These are phyloP conservation scores for Gracilaria caudata DNA, from an alignment of 23 red algal genomes.

Conservation along the genomic window DNA sequence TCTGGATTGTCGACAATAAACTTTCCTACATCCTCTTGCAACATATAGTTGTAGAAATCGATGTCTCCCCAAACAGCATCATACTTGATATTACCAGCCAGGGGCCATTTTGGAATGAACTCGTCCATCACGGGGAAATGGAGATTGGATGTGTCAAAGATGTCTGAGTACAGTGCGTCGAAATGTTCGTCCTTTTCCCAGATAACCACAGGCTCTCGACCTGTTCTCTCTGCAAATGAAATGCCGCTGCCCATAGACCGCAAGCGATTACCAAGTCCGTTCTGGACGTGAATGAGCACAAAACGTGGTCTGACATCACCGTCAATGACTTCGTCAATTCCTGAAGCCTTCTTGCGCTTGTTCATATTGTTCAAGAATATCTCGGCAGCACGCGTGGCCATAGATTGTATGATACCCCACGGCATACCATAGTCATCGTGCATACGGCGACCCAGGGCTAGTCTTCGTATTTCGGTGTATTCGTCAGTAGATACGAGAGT, in stretches of 20 bases:
- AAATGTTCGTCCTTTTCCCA: constrained; percentile 85
- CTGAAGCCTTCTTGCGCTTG: constrained; percentile 10
- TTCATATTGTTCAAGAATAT: constrained; percentile 43
- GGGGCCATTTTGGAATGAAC: constrained; percentile 46
- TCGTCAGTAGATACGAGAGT: constrained; percentile 37
- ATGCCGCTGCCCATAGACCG: constrained; percentile 72
- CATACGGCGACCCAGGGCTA: constrained; percentile 59
- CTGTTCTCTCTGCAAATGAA: constrained; percentile 63
- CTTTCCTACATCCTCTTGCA: constrained; percentile 44
- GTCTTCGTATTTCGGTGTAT: constrained; percentile 29
- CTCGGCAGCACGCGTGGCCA: constrained; percentile 31
- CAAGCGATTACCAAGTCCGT: constrained; percentile 90
- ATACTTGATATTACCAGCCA: constrained; percentile 44
- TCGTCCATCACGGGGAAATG: constrained; percentile 44
- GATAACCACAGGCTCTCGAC: constrained; percentile 52
- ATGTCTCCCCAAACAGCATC: constrained; percentile 66
- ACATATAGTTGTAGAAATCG: constrained; percentile 83
- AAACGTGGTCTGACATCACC: constrained; percentile 36
- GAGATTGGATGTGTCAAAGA: constrained; percentile 58
- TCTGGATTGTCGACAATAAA: constrained; percentile 57
- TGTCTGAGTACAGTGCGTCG: constrained; percentile 40
- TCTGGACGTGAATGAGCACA: constrained; percentile 77
- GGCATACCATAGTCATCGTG: constrained; percentile 66
- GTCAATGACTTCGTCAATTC: constrained; percentile 34
- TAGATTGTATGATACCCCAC: constrained; percentile 60